Percentiles rank a stretch among this genome's conserved stretches.
These are phyloP conservation scores for Cordyceps militaris DNA, from an alignment of 2,329 filamentous ascomycete species.

Conservation along the genomic window DNA sequence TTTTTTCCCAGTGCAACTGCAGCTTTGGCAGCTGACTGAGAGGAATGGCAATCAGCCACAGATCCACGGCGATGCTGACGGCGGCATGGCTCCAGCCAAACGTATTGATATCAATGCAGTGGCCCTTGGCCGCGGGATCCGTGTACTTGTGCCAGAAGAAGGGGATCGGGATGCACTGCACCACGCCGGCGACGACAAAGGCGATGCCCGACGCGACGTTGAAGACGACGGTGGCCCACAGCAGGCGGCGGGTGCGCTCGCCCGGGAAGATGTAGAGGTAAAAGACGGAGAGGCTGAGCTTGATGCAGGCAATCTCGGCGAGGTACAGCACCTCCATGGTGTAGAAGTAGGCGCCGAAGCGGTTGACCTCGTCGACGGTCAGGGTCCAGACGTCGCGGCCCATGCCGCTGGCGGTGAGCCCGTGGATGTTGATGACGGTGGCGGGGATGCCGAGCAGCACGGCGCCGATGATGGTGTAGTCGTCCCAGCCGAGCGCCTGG, in stretches of 20 bases:
- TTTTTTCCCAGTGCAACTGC: slow-evolving; percentile 41
- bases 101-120: slow-evolving; percentile 42
- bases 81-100: slow-evolving; percentile 45
- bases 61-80: slow-evolving; percentile 45
- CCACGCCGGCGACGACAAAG: slow-evolving; percentile 38
- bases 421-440: slow-evolving; percentile 26
- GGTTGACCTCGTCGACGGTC: slow-evolving; percentile 31
- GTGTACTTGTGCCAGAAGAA: slow-evolving; percentile 48
- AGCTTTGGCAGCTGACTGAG: slow-evolving; percentile 37
- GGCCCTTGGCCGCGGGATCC: slow-evolving; percentile 33
- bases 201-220: slow-evolving; percentile 32
- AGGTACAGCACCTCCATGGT: slow-evolving; percentile 41
- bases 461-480: slow-evolving; percentile 28
- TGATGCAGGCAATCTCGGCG: slow-evolving; percentile 36
- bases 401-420: slow-evolving; percentile 33
- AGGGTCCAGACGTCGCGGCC: slow-evolving; percentile 49
- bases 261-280: slow-evolving; percentile 49
- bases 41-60: slow-evolving; percentile 46
- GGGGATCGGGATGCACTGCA: slow-evolving; percentile 45
- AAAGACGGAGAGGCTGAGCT: slow-evolving; percentile 47
- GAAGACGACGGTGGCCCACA: slow-evolving; percentile 37
- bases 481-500: slow-evolving; percentile 32
- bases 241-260: slow-evolving; percentile 28
- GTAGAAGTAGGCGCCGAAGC: slow-evolving; percentile 38
- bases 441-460: slow-evolving; percentile 24